Evolutionary conservation across 2,329 filamentous ascomycete genomes (phyloP).

Genomic region (Talaromyces sp.): DNA sequence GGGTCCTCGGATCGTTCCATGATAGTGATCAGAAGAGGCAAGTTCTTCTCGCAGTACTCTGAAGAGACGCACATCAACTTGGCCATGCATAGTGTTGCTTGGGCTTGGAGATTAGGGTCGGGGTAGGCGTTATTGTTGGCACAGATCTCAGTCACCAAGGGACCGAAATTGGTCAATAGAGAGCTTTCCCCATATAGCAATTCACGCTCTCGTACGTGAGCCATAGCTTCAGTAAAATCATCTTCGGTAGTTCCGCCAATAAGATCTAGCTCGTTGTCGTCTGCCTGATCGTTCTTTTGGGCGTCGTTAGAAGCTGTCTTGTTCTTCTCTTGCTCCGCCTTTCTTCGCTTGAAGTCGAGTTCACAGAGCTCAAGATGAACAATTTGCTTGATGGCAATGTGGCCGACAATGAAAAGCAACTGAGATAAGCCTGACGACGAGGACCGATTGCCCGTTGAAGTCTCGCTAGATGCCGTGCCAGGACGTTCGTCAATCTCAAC

Average conservation of each 20-base stretch:
- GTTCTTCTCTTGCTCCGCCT: slow-evolving; percentile 54
- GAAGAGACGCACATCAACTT: slow-evolving; percentile 98
- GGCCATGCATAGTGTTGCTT: slow-evolving; percentile 88
- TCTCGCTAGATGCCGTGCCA: slow-evolving; percentile 33
- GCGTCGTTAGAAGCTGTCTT: slow-evolving; percentile 43
- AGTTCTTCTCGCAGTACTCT: slow-evolving; percentile 91
- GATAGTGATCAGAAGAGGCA: slow-evolving; percentile 93
- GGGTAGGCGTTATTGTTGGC: slow-evolving; percentile 89
- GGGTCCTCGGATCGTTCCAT: slow-evolving; percentile 92
- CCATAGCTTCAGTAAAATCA: slow-evolving; percentile 84
- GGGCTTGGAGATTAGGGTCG: slow-evolving; percentile 84
- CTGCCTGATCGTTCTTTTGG: slow-evolving; percentile 54
- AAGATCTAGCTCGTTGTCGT: slow-evolving; percentile 86
- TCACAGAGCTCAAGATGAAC: slow-evolving; percentile 97
- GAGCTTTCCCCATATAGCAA: slow-evolving; percentile 78
- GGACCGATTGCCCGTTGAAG: slow-evolving; percentile 57
- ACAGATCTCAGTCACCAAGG: slow-evolving; percentile 88
- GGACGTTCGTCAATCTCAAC: slow-evolving; percentile 34
- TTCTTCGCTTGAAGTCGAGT: slow-evolving; percentile 93
- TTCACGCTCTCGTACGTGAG: slow-evolving; percentile 78
- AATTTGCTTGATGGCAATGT: slow-evolving; percentile 97
- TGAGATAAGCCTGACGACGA: slow-evolving; percentile 74
- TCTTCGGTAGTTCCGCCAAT: slow-evolving; percentile 96
- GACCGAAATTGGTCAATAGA: slow-evolving; percentile 84
- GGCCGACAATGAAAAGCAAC: slow-evolving; percentile 88